Conservation (phyloP, 2,329 filamentous ascomycete genomes). For the Pseudonectria foliicola region DNA sequence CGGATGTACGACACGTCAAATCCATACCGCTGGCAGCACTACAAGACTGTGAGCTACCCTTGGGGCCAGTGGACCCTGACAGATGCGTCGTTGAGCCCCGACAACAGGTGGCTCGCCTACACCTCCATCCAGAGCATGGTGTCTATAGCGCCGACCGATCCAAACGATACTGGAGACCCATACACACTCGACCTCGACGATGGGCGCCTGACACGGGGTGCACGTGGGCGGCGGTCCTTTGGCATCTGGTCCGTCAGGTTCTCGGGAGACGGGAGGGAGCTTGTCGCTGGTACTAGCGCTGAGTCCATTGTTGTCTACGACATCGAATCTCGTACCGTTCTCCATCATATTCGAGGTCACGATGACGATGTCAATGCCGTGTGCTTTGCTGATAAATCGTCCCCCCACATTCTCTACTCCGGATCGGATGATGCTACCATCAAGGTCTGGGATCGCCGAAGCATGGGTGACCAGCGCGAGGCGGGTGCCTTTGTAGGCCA, state of each 20-base stretch:
- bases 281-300: slow-evolving; percentile 81
- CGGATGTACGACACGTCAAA: slow-evolving; percentile 98
- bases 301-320: slow-evolving; percentile 84
- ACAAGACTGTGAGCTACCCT: slow-evolving; percentile 81
- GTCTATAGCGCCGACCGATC: slow-evolving; percentile 81
- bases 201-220: slow-evolving; percentile 19
- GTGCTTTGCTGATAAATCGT: slow-evolving; percentile 82
- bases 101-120: slow-evolving; percentile 88
- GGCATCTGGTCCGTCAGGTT: slow-evolving; percentile 88
- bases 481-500: slow-evolving; percentile 62
- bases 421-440: slow-evolving; percentile 91
- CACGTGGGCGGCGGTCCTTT: slow-evolving; percentile 32
- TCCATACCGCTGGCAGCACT: slow-evolving; percentile 90
- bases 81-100: slow-evolving; percentile 82
- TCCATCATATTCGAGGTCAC: slow-evolving; percentile 73
- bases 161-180: slow-evolving; percentile 71
- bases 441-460: slow-evolving; percentile 93
- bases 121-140: slow-evolving; percentile 81
- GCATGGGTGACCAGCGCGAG: slow-evolving; percentile 75
- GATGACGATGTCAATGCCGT: slow-evolving; percentile 91
- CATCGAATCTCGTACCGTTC: slow-evolving; percentile 68
- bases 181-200: slow-evolving; percentile 63
- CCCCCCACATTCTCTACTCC: slow-evolving; percentile 90
- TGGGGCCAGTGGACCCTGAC: slow-evolving; percentile 94
- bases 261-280: slow-evolving; percentile 81